phyloP scores from a whole-genome alignment of 208 protist genomes.

The Naegleria fowleri region DNA sequence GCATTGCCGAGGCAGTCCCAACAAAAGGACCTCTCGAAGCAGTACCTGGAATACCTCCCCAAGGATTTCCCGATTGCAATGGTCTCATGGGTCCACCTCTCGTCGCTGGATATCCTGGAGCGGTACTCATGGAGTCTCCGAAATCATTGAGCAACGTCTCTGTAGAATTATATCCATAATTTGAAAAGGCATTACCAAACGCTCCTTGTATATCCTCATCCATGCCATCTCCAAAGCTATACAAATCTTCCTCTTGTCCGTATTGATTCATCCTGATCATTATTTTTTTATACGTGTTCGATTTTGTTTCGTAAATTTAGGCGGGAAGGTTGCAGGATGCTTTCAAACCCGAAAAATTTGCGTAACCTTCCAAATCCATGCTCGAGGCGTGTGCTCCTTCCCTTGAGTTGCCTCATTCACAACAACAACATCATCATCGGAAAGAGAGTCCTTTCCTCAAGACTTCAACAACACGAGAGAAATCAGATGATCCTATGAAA shows the following conservation, averaged over 20 bases:
- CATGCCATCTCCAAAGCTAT: background rate
- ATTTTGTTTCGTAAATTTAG: too few relatives aligned
- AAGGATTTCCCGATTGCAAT: background rate
- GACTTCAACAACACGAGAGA: too few relatives aligned
- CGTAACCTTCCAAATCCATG: too few relatives aligned
- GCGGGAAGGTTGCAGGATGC: too few relatives aligned
- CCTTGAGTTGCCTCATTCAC: too few relatives aligned
- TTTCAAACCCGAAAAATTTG: too few relatives aligned
- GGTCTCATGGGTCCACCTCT: background rate
- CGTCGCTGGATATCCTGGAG: background rate
- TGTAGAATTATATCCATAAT: background rate
- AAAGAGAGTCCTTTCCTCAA: too few relatives aligned
- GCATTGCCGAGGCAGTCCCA: background rate
- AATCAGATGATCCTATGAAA: too few relatives aligned
- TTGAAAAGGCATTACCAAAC: background rate
- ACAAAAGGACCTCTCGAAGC: background rate
- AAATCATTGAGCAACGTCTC: background rate
- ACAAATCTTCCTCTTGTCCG: background rate
- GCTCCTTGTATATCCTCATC: background rate
- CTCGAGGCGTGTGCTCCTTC: too few relatives aligned
- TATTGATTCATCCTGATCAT: background rate
- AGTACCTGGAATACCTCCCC: background rate
- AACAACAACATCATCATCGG: too few relatives aligned
- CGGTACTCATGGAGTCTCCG: background rate
- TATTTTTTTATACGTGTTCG: background rate